These are phyloP conservation scores for Dichomitus squalens DNA, from an alignment of 1,284 basidiomycete genomes.

Conservation along the genomic window DNA sequence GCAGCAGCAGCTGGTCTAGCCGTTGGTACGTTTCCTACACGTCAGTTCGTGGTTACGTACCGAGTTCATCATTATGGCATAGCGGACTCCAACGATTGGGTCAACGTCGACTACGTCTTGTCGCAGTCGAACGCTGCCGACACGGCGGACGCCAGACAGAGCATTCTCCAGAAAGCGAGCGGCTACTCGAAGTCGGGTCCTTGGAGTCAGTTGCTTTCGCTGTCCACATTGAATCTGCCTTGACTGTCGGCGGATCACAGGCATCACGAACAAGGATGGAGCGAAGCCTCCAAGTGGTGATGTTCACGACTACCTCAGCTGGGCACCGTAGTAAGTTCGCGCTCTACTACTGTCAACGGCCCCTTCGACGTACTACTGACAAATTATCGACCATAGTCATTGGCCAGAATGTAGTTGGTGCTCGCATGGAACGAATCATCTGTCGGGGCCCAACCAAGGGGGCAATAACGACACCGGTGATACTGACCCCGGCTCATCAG, in stretches of 20 bases:
- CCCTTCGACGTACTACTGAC: constrained; percentile 8
- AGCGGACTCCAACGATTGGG: constrained; percentile 39
- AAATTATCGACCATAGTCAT: constrained; percentile 39
- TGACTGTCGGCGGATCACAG: constrained; percentile 8
- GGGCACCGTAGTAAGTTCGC: constrained; percentile 55
- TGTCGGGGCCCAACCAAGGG: constrained; percentile 26
- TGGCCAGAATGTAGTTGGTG: constrained; percentile 61
- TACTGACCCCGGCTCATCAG: neutral
- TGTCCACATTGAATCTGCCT: neutral
- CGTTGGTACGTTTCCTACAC: constrained; percentile 9
- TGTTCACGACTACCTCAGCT: constrained; percentile 54
- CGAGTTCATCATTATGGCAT: neutral
- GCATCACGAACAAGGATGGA: constrained; percentile 24
- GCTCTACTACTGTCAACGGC: neutral
- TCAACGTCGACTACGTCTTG: constrained; percentile 35
- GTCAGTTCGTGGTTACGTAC: neutral
- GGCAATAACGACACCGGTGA: constrained; percentile 12
- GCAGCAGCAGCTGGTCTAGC: constrained; percentile 18
- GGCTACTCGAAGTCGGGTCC: constrained; percentile 47
- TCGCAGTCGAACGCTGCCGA: constrained; percentile 26
- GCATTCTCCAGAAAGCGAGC: constrained; percentile 48
- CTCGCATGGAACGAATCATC: constrained; percentile 31
- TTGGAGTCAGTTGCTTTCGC: constrained; percentile 44
- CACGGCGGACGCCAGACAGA: constrained; percentile 44
- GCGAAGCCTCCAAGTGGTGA: constrained; percentile 41